phyloP scores from a whole-genome alignment of 1,284 basidiomycete species.

The Sporisorium graminicola region DNA sequence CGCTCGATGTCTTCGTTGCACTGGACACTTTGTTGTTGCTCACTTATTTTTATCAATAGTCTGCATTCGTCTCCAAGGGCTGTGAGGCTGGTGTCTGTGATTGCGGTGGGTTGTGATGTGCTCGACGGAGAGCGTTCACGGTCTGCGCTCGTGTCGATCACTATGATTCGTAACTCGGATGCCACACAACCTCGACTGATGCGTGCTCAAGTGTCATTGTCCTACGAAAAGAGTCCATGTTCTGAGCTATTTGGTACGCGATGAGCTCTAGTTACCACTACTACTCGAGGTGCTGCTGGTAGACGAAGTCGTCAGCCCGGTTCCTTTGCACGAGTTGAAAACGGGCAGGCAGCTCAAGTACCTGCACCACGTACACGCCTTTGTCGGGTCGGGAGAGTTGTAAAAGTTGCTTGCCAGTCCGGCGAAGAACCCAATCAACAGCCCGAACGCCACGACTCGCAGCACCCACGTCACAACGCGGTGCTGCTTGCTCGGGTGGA shows the following conservation, averaged over 20 bases:
- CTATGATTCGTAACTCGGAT: too few species aligned
- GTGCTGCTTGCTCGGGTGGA: conserved; percentile 80
- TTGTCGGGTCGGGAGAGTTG: conserved; percentile 74
- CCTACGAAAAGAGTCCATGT: too few species aligned
- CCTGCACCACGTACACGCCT: conserved; percentile 88
- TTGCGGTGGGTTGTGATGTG: too few species aligned
- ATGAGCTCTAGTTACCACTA: too few species aligned
- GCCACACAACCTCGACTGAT: too few species aligned
- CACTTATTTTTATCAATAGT: too few species aligned
- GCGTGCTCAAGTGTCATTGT: neutral
- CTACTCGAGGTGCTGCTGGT: conserved; percentile 17
- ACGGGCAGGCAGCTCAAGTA: conserved; percentile 64
- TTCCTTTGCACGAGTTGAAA: conserved; percentile 59
- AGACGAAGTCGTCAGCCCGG: conserved; percentile 45
- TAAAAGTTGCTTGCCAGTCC: conserved; percentile 90
- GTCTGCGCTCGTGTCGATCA: too few species aligned
- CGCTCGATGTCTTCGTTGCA: too few species aligned
- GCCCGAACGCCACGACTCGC: conserved; percentile 79
- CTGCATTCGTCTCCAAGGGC: too few species aligned
- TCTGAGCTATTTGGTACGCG: too few species aligned
- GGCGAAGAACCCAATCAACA: conserved; percentile 84
- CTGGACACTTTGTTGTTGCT: neutral
- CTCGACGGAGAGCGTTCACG: too few species aligned
- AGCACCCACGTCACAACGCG: conserved; percentile 80
- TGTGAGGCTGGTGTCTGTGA: too few species aligned